Base-by-base conservation (phyloP, 306 rosid species). In the Macrotyloma uniflorum region DNA sequence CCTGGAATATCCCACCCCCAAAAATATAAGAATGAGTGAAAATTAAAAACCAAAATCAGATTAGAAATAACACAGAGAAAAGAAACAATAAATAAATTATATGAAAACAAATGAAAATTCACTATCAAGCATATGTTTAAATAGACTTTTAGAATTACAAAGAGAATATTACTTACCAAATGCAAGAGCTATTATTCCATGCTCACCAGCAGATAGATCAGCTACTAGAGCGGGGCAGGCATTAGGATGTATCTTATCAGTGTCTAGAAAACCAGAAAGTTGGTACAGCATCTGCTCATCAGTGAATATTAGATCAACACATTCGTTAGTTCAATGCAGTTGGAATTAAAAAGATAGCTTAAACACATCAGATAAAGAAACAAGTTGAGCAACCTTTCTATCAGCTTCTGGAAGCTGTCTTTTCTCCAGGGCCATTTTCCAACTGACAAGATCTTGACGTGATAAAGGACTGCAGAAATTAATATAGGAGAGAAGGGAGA, bases 171-270 rank as follows among this genome's bases (percentile, higher is more conserved):
- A 83, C 89, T 59, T 50, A 96, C 99, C 99, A 86, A 96, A 91
- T 72, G 98, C 96, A 83, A 96, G 98, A 78, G 96, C 91, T 74
- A 91, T 85, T 85, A 96, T 91, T 69, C 98, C 98, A 47, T 96
- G 99, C 76, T 96, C 99, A 77, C 96, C 96, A 46, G 83, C 71
- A 84, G 94, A 84, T n/a, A 93, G 85, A 75, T 96, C 99, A 66
- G 98, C 97, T 76, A 93, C 96, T 79, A 96, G 85, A 3, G 99
- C 98, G 83, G 99, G 99, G 81, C 97, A 96, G 24, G 99, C 98
- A 89, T 93, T 90, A 66, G 90, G 96, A 79, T 96, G 98, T 88
- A 96, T 87, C 83, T 85, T 96, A 82, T 91, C 96, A 61, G 85
- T 68, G 86, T 96, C 99, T 43, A 96, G 90, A 83, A 96, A 96